Base-by-base conservation (phyloP, 148 eudicot species). In the Chenopodium formosanum region DNA sequence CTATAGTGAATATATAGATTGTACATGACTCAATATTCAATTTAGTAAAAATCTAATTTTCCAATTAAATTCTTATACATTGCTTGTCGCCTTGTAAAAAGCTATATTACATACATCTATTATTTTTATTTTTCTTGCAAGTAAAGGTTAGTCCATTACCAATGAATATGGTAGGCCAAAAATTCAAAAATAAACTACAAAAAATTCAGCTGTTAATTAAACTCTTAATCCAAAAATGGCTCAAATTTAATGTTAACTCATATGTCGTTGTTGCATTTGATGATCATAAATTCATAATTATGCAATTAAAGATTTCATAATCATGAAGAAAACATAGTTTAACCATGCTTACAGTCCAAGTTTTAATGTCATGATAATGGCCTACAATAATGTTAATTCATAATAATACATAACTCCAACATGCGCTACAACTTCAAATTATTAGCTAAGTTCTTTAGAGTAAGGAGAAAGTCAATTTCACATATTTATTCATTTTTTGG, bases 291-390 rank as follows among this genome's bases (percentile, higher is more conserved):
- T 70, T 52, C 44, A 52, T 17, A 74, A 12, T 53, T 70, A 66
- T 25, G 23, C 47, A 34, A 69, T 14, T 9, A 62, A 1, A 46
- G 44, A 46, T 13, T 25, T 19, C 11, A 40, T 6, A 63, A 63
- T 63, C 22, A 77, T 44, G 44, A 75, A 56, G 10, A 29, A 16
- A 2, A 60, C 13, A 73, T 63, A 74, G 31, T 47, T 25, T 23
- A 62, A 73, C 48, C 52, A 74, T 74, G 78, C 78, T 81, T 81
- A 74, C 65, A 73, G 60, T 81, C 63, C 70, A 80, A 73, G 72
- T 63, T 73, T 56, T 73, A 29, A 64, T 72, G 34, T 74, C 53
- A 72, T 80, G 2, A 73, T 71, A 47, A 47, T 32, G 76, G 58
- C 17, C 60, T 11, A 40, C 44, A 40, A 40, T 40, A 40, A 40